Conservation (phyloP, 2,329 filamentous ascomycete genomes). For the Diaporthe citriasiana region DNA sequence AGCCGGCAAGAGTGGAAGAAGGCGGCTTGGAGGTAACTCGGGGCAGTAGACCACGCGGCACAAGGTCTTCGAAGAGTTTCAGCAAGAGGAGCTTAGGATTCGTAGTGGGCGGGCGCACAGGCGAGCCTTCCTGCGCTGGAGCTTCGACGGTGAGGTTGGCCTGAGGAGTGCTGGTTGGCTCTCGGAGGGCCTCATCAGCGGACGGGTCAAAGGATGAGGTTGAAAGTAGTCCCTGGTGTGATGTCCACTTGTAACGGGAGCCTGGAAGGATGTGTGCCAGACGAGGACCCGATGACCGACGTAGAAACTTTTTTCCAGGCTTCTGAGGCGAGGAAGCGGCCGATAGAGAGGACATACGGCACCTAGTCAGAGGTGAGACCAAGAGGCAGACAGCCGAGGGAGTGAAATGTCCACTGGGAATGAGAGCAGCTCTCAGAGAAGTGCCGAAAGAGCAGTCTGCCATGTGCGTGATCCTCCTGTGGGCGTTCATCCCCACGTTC, state of each 20-base stretch:
- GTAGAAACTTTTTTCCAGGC: background rate
- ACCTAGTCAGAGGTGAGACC: background rate
- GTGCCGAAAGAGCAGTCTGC: background rate
- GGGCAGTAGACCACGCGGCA: constrained; percentile 25
- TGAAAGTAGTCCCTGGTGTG: background rate
- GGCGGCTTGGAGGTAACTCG: background rate
- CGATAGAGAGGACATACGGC: background rate
- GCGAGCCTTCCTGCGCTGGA: background rate
- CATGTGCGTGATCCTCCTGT: background rate
- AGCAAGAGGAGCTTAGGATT: background rate
- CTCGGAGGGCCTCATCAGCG: background rate
- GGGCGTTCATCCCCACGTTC: background rate
- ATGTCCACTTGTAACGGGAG: background rate
- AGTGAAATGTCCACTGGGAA: background rate
- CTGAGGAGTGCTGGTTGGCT: background rate
- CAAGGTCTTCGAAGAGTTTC: background rate
- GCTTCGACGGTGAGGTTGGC: background rate
- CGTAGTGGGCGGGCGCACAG: background rate
- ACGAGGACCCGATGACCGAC: background rate
- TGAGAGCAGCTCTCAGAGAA: background rate
- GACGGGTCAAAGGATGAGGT: background rate
- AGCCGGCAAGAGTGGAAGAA: background rate
- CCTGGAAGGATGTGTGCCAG: background rate
- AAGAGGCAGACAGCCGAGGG: background rate
- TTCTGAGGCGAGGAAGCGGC: background rate